Evolutionary conservation across 306 rosid genomes (phyloP).

Genomic region (Vachellia collinsii): DNA sequence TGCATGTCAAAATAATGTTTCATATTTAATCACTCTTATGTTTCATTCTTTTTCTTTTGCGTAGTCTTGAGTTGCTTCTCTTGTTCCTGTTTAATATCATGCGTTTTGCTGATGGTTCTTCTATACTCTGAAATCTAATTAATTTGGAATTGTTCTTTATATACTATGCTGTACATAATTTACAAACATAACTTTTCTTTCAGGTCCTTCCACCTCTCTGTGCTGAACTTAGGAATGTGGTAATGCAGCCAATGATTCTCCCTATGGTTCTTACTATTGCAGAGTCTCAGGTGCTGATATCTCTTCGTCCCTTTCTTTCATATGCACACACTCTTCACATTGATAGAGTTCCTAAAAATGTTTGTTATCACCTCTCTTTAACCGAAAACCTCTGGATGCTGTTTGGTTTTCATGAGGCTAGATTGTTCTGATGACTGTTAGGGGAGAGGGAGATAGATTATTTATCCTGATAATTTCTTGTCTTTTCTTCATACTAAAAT

Average conservation of each 20-base stretch:
- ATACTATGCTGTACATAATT: slow-evolving; percentile 27
- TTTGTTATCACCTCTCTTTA: not conserved
- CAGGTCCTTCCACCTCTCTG: slow-evolving; percentile 99
- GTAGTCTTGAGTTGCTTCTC: not conserved
- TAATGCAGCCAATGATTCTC: slow-evolving; percentile 95
- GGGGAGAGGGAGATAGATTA: not conserved
- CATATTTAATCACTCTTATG: not conserved
- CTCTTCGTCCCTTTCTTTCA: not conserved
- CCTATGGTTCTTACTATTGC: slow-evolving; percentile 99
- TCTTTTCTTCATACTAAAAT: not conserved
- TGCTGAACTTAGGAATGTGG: slow-evolving; percentile 96
- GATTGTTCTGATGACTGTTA: not conserved
- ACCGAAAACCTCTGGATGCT: not conserved
- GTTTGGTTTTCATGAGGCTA: not conserved
- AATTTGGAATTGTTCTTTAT: slow-evolving; percentile 14
- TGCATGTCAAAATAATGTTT: slow-evolving; percentile 19
- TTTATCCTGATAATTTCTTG: not conserved
- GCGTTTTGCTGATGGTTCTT: slow-evolving; percentile 8
- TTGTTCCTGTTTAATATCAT: not conserved
- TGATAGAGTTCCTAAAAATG: slow-evolving; percentile 16
- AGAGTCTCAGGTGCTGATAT: slow-evolving; percentile 84
- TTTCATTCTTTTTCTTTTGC: not conserved
- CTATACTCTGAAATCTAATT: slow-evolving; percentile 25
- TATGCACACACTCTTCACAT: not conserved
- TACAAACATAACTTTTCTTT: slow-evolving; percentile 36